These are phyloP conservation scores for Hyaloscypha finlandica DNA, from an alignment of 495 filamentous ascomycete species.

Conservation along the genomic window DNA sequence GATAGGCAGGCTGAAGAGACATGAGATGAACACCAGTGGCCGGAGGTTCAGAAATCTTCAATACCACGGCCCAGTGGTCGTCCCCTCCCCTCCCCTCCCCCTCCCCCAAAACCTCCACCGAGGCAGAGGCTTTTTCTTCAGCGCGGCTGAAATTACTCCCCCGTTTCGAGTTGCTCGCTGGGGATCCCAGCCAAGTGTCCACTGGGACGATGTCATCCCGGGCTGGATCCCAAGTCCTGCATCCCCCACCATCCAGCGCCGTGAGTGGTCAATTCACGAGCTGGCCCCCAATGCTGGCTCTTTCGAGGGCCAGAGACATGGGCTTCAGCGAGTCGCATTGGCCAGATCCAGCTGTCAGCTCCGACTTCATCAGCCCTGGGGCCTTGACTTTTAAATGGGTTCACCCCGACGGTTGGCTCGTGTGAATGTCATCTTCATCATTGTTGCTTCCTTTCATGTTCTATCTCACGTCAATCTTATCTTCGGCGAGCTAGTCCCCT, in stretches of 20 bases:
- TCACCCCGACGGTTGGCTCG: neutral
- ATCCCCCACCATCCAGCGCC: neutral
- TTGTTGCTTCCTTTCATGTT: neutral
- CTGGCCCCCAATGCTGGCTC: neutral
- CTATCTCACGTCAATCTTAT: neutral
- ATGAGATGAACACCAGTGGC: neutral
- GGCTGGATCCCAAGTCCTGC: neutral
- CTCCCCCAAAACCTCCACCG: neutral
- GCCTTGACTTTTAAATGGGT: neutral
- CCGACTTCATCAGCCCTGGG: slow-evolving; percentile 14
- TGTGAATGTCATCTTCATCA: slow-evolving; percentile 7
- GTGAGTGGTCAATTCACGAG: slow-evolving; percentile 20
- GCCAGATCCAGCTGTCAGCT: neutral
- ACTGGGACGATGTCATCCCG: neutral
- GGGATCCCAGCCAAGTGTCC: neutral
- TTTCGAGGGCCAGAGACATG: slow-evolving; percentile 5
- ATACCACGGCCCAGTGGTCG: neutral
- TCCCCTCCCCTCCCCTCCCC: neutral
- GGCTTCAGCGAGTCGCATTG: neutral
- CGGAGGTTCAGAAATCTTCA: neutral
- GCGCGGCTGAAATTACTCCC: neutral
- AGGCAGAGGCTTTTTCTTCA: neutral
- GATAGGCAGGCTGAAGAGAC: too few relatives aligned
- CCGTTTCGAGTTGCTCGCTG: neutral
- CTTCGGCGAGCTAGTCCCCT: neutral